Base-by-base conservation (phyloP, 495 filamentous ascomycete species). In the Neurospora terricola region DNA sequence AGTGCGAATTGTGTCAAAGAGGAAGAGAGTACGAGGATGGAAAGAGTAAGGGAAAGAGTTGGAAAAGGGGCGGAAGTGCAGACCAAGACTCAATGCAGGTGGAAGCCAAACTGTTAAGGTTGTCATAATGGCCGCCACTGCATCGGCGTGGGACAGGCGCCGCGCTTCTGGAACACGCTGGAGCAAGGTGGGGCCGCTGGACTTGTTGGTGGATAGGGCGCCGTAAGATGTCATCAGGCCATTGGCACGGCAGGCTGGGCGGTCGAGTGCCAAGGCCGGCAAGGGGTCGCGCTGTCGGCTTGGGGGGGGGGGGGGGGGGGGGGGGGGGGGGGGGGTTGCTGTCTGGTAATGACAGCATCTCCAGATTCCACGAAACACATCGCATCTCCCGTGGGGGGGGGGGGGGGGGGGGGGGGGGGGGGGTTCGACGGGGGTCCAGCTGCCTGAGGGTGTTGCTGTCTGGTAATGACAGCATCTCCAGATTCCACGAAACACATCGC, bases 331-430 rank as follows among this genome's bases (percentile, higher is more conserved):
- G 54, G 23, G 48, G 21, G 37, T 37, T 37, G 69, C 59, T 62
- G 72, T 68, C 54, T 75, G 70, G 39, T n/a, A 72, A 74, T 78
- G 76, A 78, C 76, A 78, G 75, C 78, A 77, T 76, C 71, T 62
- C 37, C 59, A 76, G 74, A 71, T 77, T 75, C 70, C 45, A 75
- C 70, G 79, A 81, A 84, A 82, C 81, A 84, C 82, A 78, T 66
- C 54, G 27, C 54, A 66, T 82, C 74, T 83, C 81, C 76, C 43
- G 34, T 34, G 54, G 54, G 54, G 48, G 23, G 54, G 54, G 54
- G 48, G 23, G 54, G 54, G 54, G 48, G 23, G 54, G 54, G 54
- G 48, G 23, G 54, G 54, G 54, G 48, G 23, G 54, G 54, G 54
- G 48, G 23, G n/a, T n/a, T n/a, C n/a, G n/a, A n/a, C n/a, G 54